These are phyloP conservation scores for Jamesozyma jinghongensis DNA, from an alignment of 805 yeast genomes.

Conservation along the genomic window DNA sequence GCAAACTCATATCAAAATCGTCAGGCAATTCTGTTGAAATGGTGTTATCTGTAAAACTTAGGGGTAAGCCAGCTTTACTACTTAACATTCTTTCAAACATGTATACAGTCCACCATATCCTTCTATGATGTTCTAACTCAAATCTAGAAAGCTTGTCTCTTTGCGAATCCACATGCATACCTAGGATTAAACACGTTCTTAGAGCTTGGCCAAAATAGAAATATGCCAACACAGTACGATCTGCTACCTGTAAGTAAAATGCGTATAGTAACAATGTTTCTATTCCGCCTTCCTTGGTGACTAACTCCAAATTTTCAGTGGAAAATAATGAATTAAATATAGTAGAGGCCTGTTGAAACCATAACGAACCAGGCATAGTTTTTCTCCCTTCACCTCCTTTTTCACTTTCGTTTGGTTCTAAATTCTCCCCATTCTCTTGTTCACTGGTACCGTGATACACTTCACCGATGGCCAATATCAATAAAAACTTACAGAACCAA, in stretches of 20 bases:
- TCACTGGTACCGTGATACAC: conserved; percentile 63
- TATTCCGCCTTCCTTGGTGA: conserved; percentile 70
- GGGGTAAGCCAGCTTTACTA: conserved; percentile 72
- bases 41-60: conserved; percentile 72
- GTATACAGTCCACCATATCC: conserved; percentile 82
- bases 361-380: conserved; percentile 69
- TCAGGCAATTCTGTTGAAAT: conserved; percentile 69
- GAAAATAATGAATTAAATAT: conserved; percentile 68
- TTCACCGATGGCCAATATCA: conserved; percentile 73
- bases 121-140: conserved; percentile 75
- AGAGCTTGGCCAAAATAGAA: conserved; percentile 72
- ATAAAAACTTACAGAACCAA: conserved; percentile 68
- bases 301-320: conserved; percentile 69
- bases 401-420: not conserved
- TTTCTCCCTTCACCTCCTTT: conserved; percentile 33
- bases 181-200: conserved; percentile 60
- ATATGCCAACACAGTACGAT: conserved; percentile 72
- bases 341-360: conserved; percentile 72
- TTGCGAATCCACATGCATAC: conserved; percentile 78
- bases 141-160: conserved; percentile 53
- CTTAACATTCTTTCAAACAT: conserved; percentile 77
- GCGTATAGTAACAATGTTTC: conserved; percentile 70
- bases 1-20: conserved; percentile 57
- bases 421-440: conserved; percentile 36
- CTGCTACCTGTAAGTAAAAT: conserved; percentile 74